These are phyloP conservation scores for Flaveria ramosissima DNA, from an alignment of 129 eudicot genomes.

Conservation along the genomic window DNA sequence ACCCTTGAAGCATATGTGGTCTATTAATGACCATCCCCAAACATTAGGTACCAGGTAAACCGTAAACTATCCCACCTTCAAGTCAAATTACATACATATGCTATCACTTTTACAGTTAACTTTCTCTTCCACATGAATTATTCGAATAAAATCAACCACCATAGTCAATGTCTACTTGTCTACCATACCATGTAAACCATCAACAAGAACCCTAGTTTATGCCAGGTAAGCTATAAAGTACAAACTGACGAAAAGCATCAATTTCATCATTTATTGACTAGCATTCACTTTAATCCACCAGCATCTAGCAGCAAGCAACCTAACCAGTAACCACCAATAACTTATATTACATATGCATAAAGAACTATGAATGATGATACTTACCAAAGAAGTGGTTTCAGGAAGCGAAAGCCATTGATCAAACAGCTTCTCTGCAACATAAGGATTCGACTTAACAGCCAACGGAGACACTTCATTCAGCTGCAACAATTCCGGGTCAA, in stretches of 20 bases:
- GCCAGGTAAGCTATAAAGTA: background rate
- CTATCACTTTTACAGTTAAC: background rate
- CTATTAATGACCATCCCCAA: background rate
- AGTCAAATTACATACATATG: background rate
- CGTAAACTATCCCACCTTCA: background rate
- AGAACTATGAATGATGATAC: background rate
- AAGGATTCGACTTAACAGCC: conserved; percentile 68
- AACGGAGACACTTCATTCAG: conserved; percentile 70
- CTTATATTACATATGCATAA: background rate
- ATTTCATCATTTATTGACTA: conserved; percentile 11
- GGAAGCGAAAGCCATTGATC: conserved; percentile 89
- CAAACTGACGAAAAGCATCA: background rate
- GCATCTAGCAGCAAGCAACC: conserved; percentile 3
- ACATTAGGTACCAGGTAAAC: background rate
- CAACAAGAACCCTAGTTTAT: conserved; percentile 17
- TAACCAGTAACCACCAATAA: conserved; percentile 15
- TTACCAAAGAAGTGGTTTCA: conserved; percentile 67
- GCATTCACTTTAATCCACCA: conserved; percentile 15
- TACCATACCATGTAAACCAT: background rate
- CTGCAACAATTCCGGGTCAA: conserved; percentile 78
- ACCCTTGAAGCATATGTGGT: background rate
- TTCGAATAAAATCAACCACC: background rate
- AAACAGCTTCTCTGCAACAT: conserved; percentile 64
- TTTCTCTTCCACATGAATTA: background rate
- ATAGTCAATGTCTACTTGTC: background rate